phyloP scores from a whole-genome alignment of 495 filamentous ascomycete genomes.

The Talaromyces adpressus region DNA sequence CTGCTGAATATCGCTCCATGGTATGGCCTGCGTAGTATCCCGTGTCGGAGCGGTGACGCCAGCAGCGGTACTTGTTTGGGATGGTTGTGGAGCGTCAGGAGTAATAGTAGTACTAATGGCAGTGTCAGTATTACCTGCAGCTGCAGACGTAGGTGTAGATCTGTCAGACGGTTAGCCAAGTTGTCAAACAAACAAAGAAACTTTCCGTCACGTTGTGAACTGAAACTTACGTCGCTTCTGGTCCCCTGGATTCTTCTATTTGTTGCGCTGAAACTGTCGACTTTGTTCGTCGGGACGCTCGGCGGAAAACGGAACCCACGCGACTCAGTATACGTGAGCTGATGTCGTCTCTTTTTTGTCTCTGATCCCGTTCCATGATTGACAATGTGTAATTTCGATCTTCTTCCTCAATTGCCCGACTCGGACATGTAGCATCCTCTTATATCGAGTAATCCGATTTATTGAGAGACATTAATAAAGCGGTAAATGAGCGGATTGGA shows the following conservation, averaged over 20 bases:
- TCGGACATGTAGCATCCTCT: background rate
- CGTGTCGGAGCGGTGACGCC: constrained; percentile 16
- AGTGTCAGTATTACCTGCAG: constrained; percentile 13
- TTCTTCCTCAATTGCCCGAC: background rate
- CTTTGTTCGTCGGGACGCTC: background rate
- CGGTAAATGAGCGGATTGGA: background rate
- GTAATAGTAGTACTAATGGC: constrained; percentile 9
- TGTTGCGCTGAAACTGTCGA: constrained; percentile 1
- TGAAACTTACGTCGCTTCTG: background rate
- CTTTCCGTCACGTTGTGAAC: background rate
- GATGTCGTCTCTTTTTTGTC: constrained; percentile 4
- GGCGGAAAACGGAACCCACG: constrained; percentile 5
- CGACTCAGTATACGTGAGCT: constrained; percentile 2
- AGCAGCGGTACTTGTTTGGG: constrained; percentile 1
- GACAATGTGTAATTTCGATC: background rate
- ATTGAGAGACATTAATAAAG: background rate
- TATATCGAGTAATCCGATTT: background rate
- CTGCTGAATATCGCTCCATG: constrained; percentile 43
- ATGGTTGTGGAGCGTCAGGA: constrained; percentile 7
- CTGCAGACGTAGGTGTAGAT: constrained; percentile 13
- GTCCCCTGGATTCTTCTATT: background rate
- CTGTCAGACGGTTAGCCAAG: background rate
- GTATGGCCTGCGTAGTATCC: constrained; percentile 18
- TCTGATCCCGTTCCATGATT: background rate
- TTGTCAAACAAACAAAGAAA: background rate